A percentile compares a stretch with the other conserved stretches of the same genome.
These are phyloP conservation scores for Solanum chilense DNA, from an alignment of 257 asterid species.

Conservation along the genomic window DNA sequence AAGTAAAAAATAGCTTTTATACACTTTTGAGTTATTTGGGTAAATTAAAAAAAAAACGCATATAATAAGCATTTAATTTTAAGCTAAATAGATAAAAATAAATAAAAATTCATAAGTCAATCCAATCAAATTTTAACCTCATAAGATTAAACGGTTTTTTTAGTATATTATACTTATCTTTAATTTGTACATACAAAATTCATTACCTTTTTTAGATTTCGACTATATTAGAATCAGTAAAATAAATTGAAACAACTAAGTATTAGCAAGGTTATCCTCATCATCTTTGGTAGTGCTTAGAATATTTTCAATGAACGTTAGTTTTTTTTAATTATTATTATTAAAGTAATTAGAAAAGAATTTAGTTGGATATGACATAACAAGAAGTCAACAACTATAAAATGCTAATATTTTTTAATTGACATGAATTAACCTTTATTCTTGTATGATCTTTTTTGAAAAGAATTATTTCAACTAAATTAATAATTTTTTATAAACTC, in stretches of 20 bases:
- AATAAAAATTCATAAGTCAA: too few species aligned
- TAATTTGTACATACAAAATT: too few species aligned
- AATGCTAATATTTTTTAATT: not conserved
- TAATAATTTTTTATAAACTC: not conserved
- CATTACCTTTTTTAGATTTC: too few species aligned
- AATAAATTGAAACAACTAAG: accelerated
- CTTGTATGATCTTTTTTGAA: not conserved
- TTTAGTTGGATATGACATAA: not conserved
- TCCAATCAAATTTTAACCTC: not conserved
- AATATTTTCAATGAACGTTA: not conserved
- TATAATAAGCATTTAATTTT: too few species aligned
- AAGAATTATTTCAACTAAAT: not conserved
- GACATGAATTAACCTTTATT: not conserved
- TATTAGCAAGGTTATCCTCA: not conserved
- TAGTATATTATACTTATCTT: too few species aligned
- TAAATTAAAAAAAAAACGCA: too few species aligned
- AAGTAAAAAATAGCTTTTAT: too few species aligned
- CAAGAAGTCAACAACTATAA: not conserved
- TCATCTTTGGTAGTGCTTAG: not conserved
- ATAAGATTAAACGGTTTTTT: too few species aligned
- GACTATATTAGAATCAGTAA: not conserved
- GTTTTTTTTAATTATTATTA: not conserved
- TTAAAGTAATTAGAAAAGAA: not conserved
- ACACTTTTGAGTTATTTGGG: too few species aligned
- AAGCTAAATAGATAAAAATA: too few species aligned